Evolutionary conservation across 139 green algal species (phyloP), one percentile per base, ranked within the genome.

Genomic region (Ettlia oleoabundans): DNA sequence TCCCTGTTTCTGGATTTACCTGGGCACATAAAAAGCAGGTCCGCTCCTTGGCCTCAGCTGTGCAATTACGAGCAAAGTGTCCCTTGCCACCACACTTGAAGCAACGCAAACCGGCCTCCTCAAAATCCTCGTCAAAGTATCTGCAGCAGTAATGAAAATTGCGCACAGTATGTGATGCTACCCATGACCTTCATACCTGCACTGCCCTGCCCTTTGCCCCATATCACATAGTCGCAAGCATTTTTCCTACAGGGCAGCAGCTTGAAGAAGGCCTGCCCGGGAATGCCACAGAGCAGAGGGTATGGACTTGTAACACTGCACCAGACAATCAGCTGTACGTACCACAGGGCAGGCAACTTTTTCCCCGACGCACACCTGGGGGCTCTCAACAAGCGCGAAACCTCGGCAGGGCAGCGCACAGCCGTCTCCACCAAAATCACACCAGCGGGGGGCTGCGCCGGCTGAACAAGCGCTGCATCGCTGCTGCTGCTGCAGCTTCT

Each of bases 21-120:
- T 93, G 83, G 38, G 90, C 92, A 83, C 93, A 96, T 61, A 95
- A 80, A 79, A 88, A 88, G 84, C 93, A 96, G 10, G 93, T 88
- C 52, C 81, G 76, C 69, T 86, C 41, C 26, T 76, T 77, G 1
- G 65, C 65, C 30, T 80, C 71, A 18, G 88, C 82, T 10, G 83
- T 58, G 78, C 90, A 93, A 58, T 92, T 82, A 28, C 70, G 67
- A 32, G 87, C 82, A 78, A 89, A 82, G 73, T 93, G 90, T 6
- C 90, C 90, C 32, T 74, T 40, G 22, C 76, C 77, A 3, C 90
- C 90, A 84, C 90, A 93, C 24, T 85, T 86, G 83, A 89, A 93
- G 81, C 90, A 93, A 7, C 84, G 80, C 47, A 81, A 70, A 4
- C 80, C 85, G 1, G 82, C 66, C 15, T 79, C 66, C 68, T 92